These are phyloP conservation scores for Fusarium albidum DNA, from an alignment of 2,329 filamentous ascomycete genomes.

Conservation along the genomic window DNA sequence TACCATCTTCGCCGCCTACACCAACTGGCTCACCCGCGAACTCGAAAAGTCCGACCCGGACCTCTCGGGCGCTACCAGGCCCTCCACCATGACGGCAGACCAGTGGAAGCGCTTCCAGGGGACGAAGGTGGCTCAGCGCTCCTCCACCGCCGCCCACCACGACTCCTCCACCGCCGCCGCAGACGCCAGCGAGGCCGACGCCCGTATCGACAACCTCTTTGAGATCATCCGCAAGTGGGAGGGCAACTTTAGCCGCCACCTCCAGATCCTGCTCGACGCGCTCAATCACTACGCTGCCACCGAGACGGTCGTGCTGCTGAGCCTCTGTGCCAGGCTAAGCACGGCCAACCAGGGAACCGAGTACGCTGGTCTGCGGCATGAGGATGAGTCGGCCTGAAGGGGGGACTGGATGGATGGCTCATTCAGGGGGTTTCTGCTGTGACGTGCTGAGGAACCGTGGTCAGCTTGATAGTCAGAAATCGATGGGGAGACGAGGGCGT, in stretches of 20 bases:
- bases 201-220: conserved; percentile 77
- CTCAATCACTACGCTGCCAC: conserved; percentile 98
- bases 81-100: conserved; percentile 65
- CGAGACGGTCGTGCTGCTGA: conserved; percentile 92
- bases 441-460: not conserved
- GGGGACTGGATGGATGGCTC: not conserved
- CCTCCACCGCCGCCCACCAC: conserved; percentile 42
- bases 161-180: conserved; percentile 48
- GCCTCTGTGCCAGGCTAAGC: conserved; percentile 83
- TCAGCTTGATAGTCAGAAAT: not conserved
- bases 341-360: conserved; percentile 81
- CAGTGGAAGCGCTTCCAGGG: conserved; percentile 68
- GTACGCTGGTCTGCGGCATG: conserved; percentile 66
- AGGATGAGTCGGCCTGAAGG: conserved; percentile 57
- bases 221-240: conserved; percentile 93
- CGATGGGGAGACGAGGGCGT: conserved; percentile 22
- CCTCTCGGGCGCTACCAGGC: conserved; percentile 67
- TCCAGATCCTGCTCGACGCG: conserved; percentile 93
- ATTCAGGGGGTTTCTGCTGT: not conserved
- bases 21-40: conserved; percentile 83
- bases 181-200: conserved; percentile 45
- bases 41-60: conserved; percentile 86
- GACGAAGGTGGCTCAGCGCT: conserved; percentile 52
- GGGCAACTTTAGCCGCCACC: conserved; percentile 87
- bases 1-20: conserved; percentile 92